A percentile compares a stretch with the other conserved stretches of the same genome.
Conservation (phyloP, 108 stramenopile genomes). For the Nitzschia sp. region DNA sequence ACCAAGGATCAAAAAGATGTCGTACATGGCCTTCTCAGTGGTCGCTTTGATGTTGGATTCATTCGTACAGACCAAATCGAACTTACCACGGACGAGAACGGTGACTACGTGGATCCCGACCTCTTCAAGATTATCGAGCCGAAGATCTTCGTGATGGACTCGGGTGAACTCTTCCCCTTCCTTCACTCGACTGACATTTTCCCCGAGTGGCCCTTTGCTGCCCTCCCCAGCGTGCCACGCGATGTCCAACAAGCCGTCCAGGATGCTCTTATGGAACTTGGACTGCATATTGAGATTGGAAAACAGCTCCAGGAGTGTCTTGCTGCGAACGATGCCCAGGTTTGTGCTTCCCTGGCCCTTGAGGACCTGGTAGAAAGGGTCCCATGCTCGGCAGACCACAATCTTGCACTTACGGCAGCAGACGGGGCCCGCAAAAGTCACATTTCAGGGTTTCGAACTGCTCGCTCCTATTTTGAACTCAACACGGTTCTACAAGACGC, state of each 20-base stretch:
- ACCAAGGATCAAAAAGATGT: too few relatives aligned
- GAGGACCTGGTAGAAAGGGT: background rate
- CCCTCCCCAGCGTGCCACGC: too few relatives aligned
- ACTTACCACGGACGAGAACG: slow-evolving; percentile 7
- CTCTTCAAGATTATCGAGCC: too few relatives aligned
- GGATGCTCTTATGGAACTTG: slow-evolving; percentile 6
- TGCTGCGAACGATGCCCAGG: background rate
- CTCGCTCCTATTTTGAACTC: slow-evolving; percentile 13
- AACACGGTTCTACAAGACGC: slow-evolving; percentile 4
- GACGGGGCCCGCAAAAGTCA: background rate
- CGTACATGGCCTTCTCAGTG: too few relatives aligned
- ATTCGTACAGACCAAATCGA: too few relatives aligned
- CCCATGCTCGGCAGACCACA: slow-evolving; percentile 1
- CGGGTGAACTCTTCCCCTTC: too few relatives aligned
- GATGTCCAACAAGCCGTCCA: too few relatives aligned
- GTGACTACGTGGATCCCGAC: slow-evolving; percentile 4
- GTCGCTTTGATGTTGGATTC: too few relatives aligned
- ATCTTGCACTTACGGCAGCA: background rate
- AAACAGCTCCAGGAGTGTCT: background rate
- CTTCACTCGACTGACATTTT: too few relatives aligned
- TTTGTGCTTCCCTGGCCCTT: background rate
- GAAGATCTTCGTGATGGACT: too few relatives aligned
- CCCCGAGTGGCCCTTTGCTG: too few relatives aligned
- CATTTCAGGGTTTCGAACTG: slow-evolving; percentile 10
- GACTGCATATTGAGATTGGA: background rate